Evolutionary conservation across 1,284 basidiomycete genomes (phyloP).

Genomic region (Naganishia liquefaciens): DNA sequence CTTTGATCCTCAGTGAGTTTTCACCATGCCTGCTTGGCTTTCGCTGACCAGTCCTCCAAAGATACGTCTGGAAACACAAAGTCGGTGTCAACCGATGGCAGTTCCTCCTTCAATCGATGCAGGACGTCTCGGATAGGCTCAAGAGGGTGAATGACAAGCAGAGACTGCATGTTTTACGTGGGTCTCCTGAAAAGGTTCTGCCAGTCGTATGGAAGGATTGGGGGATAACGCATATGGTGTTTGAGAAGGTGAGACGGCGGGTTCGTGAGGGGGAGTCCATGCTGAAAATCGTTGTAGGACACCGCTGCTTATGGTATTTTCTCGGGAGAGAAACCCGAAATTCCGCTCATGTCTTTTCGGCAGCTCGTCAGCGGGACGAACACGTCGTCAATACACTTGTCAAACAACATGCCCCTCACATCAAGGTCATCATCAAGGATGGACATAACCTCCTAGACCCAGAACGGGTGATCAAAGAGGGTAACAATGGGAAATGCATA

Average conservation of each 20-base stretch:
- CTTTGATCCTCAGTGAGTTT: conserved; percentile 46
- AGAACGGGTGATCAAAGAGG: conserved; percentile 43
- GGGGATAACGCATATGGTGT: conserved; percentile 58
- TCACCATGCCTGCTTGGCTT: too few relatives aligned
- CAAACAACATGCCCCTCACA: conserved; percentile 37
- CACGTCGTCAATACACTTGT: conserved; percentile 43
- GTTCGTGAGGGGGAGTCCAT: conserved; percentile 22
- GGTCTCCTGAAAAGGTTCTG: conserved; percentile 55
- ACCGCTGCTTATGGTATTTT: conserved; percentile 41
- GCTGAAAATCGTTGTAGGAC: conserved; percentile 32
- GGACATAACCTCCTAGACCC: conserved; percentile 56
- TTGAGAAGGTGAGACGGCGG: conserved; percentile 46
- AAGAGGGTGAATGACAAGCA: conserved; percentile 52
- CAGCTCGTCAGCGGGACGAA: conserved; percentile 38
- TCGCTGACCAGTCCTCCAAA: neutral
- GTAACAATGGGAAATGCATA: conserved; percentile 47
- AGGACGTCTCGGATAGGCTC: conserved; percentile 53
- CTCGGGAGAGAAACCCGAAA: neutral
- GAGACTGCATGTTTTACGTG: conserved; percentile 58
- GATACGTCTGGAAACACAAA: conserved; percentile 46
- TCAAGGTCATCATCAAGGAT: conserved; percentile 49
- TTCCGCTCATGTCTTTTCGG: neutral
- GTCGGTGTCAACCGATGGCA: conserved; percentile 58
- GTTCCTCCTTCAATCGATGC: conserved; percentile 58
- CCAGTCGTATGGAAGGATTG: conserved; percentile 56